Evolutionary conservation across 2,329 filamentous ascomycete species (phyloP).

Genomic region (Aspergillus fischeri): DNA sequence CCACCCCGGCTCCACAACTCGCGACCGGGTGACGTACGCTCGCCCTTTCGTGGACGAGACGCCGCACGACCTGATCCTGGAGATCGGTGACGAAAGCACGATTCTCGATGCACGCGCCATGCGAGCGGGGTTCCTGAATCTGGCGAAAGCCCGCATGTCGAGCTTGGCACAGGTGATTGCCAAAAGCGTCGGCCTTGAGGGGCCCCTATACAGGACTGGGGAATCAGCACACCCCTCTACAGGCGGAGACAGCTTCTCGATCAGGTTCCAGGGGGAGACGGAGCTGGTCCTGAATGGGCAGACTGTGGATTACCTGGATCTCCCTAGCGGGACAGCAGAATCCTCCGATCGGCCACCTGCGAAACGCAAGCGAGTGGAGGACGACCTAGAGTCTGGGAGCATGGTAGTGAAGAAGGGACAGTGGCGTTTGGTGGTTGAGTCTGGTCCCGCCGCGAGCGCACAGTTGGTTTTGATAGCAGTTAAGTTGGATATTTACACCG

Average conservation of each 20-base stretch:
- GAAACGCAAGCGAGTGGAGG: slow-evolving; percentile 14
- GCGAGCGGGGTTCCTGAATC: slow-evolving; percentile 68
- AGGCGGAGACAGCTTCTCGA: slow-evolving; percentile 60
- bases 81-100: slow-evolving; percentile 68
- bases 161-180: slow-evolving; percentile 77
- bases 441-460: slow-evolving; percentile 43
- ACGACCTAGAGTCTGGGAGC: slow-evolving; percentile 24
- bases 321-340: slow-evolving; percentile 9
- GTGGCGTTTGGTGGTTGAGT: slow-evolving; percentile 67
- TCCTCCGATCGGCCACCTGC: background rate
- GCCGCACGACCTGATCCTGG: slow-evolving; percentile 70
- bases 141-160: slow-evolving; percentile 65
- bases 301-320: slow-evolving; percentile 10
- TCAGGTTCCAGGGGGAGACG: slow-evolving; percentile 54
- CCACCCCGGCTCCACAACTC: background rate
- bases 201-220: background rate
- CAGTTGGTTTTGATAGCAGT: slow-evolving; percentile 73
- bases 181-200: slow-evolving; percentile 65
- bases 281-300: slow-evolving; percentile 42
- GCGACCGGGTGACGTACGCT: slow-evolving; percentile 70
- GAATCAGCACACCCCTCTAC: background rate
- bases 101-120: slow-evolving; percentile 51
- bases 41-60: slow-evolving; percentile 80
- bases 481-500: slow-evolving; percentile 68
- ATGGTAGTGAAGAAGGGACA: slow-evolving; percentile 68